Conservation (phyloP, 371 early-diverging fungal species). For the Apophysomyces variabilis region DNA sequence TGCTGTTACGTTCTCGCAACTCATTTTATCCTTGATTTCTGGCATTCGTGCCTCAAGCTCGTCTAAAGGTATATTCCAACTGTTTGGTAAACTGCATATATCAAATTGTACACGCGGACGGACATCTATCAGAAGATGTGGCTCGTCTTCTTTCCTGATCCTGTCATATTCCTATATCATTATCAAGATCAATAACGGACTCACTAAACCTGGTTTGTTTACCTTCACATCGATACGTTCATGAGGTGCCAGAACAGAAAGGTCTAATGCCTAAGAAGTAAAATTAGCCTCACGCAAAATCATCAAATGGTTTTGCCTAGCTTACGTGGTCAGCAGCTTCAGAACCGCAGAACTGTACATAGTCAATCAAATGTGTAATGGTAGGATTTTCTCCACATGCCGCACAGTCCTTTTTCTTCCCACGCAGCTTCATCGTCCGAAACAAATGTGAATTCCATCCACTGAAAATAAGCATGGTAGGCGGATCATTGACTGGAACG, state of each 20-base stretch:
- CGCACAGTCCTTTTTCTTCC: constrained; percentile 71
- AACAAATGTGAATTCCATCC: constrained; percentile 76
- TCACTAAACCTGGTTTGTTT: not conserved
- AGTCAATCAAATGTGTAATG: constrained; percentile 80
- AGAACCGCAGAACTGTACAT: constrained; percentile 88
- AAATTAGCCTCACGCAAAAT: not conserved
- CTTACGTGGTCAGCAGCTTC: constrained; percentile 76
- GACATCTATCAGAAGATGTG: constrained; percentile 88
- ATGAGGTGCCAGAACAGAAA: constrained; percentile 25
- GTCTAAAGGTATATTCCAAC: constrained; percentile 62
- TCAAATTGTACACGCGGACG: constrained; percentile 83
- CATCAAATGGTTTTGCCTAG: not conserved
- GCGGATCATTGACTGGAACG: constrained; percentile 41
- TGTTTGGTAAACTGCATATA: constrained; percentile 77
- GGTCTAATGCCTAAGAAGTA: constrained; percentile 16
- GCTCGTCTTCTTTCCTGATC: constrained; percentile 27
- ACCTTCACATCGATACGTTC: constrained; percentile 40
- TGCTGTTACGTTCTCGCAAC: constrained; percentile 22
- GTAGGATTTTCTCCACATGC: constrained; percentile 89
- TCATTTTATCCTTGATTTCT: constrained; percentile 36
- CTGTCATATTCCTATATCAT: constrained; percentile 42
- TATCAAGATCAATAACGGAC: not conserved
- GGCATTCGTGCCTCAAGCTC: constrained; percentile 47
- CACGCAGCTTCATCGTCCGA: constrained; percentile 79
- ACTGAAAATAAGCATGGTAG: constrained; percentile 82